Conservation (phyloP, 352 stramenopile species). For the Pythium insidiosum region DNA sequence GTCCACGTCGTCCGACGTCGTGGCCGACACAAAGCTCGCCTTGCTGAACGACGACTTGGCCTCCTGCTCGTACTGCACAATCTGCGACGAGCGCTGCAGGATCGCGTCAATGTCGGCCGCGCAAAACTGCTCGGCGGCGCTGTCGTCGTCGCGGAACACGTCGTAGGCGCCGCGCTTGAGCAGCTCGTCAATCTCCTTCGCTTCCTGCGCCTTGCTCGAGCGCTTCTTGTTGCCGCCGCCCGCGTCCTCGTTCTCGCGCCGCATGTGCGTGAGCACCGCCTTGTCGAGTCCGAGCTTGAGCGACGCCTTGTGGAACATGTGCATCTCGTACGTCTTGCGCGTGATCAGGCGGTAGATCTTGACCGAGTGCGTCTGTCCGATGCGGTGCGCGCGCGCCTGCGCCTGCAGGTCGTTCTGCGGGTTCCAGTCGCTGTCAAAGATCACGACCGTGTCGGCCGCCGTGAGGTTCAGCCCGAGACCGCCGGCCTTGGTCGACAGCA, state of each 20-base stretch:
- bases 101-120: conserved; percentile 98
- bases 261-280: conserved; percentile 88
- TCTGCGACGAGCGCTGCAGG: conserved; percentile 83
- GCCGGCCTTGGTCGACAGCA: conserved; percentile 97
- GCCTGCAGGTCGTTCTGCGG: conserved; percentile 97
- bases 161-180: conserved; percentile 89
- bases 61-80: conserved; percentile 82
- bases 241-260: conserved; percentile 78
- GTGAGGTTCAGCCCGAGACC: conserved; percentile 91
- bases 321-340: conserved; percentile 91
- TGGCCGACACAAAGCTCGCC: conserved; percentile 88
- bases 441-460: conserved; percentile 94
- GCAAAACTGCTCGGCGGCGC: conserved; percentile 93
- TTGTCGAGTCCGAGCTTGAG: conserved; percentile 92
- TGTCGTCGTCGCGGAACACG: conserved; percentile 89
- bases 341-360: conserved; percentile 88
- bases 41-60: conserved; percentile 88
- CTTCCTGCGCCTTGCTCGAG: conserved; percentile 71
- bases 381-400: conserved; percentile 85
- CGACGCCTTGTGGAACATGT: conserved; percentile 92
- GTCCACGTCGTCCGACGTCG: conserved; percentile 91
- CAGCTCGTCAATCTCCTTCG: conserved; percentile 89
- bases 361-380: conserved; percentile 87
- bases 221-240: conserved; percentile 39
- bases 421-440: conserved; percentile 99